phyloP scores from a whole-genome alignment of 139 green algal species.

The Picochlorum sp. region DNA sequence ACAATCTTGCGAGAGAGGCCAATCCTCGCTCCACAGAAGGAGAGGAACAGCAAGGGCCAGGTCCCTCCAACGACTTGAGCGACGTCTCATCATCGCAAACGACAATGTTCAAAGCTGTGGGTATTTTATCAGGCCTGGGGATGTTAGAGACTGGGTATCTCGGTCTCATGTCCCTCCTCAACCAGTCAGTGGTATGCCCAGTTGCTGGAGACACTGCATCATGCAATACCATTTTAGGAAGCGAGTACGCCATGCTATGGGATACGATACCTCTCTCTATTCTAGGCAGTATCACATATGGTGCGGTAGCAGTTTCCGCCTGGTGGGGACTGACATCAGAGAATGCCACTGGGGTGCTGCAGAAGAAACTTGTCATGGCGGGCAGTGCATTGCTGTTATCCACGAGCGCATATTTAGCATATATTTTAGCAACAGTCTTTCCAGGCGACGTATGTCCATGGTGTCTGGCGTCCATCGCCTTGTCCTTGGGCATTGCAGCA shows the following conservation, averaged over 20 bases:
- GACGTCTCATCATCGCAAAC: background rate
- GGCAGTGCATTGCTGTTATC: constrained; percentile 46
- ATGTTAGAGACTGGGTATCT: constrained; percentile 74
- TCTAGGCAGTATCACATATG: constrained; percentile 51
- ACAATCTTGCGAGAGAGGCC: too few relatives aligned
- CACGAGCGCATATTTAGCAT: constrained; percentile 63
- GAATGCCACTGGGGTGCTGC: background rate
- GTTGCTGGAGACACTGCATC: constrained; percentile 28
- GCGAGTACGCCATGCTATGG: constrained; percentile 58
- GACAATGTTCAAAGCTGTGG: constrained; percentile 25
- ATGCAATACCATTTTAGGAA: constrained; percentile 66
- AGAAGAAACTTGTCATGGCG: constrained; percentile 25
- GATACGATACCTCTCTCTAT: constrained; percentile 56
- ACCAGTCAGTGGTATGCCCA: constrained; percentile 49
- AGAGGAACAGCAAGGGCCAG: too few relatives aligned
- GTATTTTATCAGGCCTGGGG: constrained; percentile 39
- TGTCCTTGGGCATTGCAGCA: constrained; percentile 40
- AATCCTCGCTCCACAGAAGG: too few relatives aligned
- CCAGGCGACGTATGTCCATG: constrained; percentile 48
- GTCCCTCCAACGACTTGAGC: too few relatives aligned
- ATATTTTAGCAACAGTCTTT: constrained; percentile 57
- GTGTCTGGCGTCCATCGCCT: constrained; percentile 58
- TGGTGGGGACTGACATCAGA: constrained; percentile 7
- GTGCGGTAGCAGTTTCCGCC: constrained; percentile 35
- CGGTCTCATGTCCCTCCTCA: constrained; percentile 55